phyloP scores from a whole-genome alignment of 768 basidiomycete genomes.

The Amanita jacksonii region DNA sequence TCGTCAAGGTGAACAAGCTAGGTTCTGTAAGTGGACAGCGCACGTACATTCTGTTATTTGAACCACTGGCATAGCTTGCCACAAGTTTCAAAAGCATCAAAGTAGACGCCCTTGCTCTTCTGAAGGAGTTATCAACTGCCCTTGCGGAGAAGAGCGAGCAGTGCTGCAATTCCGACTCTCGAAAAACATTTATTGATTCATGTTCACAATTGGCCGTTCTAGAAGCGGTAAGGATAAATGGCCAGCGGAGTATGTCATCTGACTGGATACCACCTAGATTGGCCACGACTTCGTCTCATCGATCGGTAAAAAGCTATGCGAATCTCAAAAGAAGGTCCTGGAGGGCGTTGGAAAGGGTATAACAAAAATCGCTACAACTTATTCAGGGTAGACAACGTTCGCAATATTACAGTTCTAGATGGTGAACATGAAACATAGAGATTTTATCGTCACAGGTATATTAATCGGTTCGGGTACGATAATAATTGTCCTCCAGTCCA shows the following conservation, averaged over 20 bases:
- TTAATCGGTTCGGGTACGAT: slow-evolving; percentile 1
- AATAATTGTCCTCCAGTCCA: background rate
- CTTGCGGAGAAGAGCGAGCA: slow-evolving; percentile 42
- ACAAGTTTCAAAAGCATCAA: slow-evolving; percentile 58
- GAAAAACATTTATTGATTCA: slow-evolving; percentile 41
- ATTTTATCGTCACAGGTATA: slow-evolving; percentile 1
- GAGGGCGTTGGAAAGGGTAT: slow-evolving; percentile 70
- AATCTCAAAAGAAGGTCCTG: slow-evolving; percentile 60
- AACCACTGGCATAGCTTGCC: slow-evolving; percentile 38
- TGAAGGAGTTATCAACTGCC: slow-evolving; percentile 49
- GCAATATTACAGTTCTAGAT: background rate
- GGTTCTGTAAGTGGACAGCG: slow-evolving; percentile 40
- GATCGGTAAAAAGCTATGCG: slow-evolving; percentile 55
- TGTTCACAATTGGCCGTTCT: slow-evolving; percentile 31
- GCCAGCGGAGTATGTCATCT: slow-evolving; percentile 1
- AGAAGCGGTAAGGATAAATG: slow-evolving; percentile 24
- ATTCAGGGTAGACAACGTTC: slow-evolving; percentile 15
- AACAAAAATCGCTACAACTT: slow-evolving; percentile 36
- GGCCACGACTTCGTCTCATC: slow-evolving; percentile 54
- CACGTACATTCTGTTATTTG: slow-evolving; percentile 1
- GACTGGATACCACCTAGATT: slow-evolving; percentile 29
- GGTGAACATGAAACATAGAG: background rate
- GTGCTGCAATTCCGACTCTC: slow-evolving; percentile 42
- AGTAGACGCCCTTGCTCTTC: slow-evolving; percentile 34
- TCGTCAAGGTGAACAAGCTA: slow-evolving; percentile 66